Evolutionary conservation across 179 eudicot genomes (phyloP), one percentile per base, ranked within the genome.

Genomic region (Beta corolliflora): DNA sequence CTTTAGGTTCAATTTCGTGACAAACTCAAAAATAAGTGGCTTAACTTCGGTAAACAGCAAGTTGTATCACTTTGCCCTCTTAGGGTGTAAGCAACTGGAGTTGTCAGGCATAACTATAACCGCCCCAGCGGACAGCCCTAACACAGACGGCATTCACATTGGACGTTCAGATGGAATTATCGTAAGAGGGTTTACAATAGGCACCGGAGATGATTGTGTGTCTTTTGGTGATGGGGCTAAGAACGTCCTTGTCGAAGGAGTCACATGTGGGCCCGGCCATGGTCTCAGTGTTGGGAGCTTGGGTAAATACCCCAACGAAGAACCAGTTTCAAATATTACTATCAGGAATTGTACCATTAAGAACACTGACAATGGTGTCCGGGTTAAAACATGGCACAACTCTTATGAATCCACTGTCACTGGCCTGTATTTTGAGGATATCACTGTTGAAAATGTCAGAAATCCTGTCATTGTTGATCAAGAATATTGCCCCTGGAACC

Each of bases 251-350:
- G 56, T 88, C 10, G 83, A 86, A 59, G 55, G 53, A 8, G 79
- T 90, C 44, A 82, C 81, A 2, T 90, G 92, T 66, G 89, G 91
- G 0, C 91, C 91, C 1, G 91, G 92, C 52, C 92, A 90, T 41
- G 89, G 92, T 18, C 86, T 89, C 48, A 85, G 88, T 76, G 61
- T 88, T 29, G 90, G 92, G 29, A 90, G 91, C 69, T 87, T 90
- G 4, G 91, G 92, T 7, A 82, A 76, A 78, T 84, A 87, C 82
- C 81, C 76, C 1, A 81, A 84, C 0, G 91, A 90, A 68, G 83
- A 75, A 1, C 84, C 41, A 36, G 41, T 36, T 36, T 36, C 36
- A 3, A 88, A 85, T 6, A 73, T 90, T 23, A 71, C 70, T 0
- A 77, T 90, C 5, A 87, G 55, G 81, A 74, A 82, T 36, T 88